Conservation (phyloP, 176 grass and related monocot species). For the Urochloa ruziziensis region DNA sequence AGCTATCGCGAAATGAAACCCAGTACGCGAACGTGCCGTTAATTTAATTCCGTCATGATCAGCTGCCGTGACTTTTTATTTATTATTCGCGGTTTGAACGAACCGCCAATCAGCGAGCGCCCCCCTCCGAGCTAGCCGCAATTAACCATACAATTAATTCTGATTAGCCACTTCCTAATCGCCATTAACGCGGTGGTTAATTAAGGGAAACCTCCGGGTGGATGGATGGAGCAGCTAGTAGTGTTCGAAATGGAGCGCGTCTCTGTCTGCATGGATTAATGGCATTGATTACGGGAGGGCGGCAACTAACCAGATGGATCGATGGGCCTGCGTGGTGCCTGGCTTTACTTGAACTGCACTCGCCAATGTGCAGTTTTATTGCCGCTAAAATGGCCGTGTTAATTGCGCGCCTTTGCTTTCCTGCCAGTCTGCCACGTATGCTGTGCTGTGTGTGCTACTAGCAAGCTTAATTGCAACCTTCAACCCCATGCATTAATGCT, state of each 20-base stretch:
- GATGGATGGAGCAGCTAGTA: too few species aligned
- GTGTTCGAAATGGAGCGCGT: background rate
- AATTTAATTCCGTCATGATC: background rate
- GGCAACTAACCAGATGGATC: conserved; percentile 4
- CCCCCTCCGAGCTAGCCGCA: background rate
- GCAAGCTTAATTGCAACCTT: background rate
- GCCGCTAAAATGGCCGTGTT: background rate
- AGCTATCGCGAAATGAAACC: conserved; percentile 13
- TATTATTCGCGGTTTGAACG: background rate
- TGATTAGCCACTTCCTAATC: background rate
- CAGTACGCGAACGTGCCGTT: conserved; percentile 30
- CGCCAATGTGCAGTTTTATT: background rate
- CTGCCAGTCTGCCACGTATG: conserved; percentile 18
- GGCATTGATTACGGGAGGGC: conserved; percentile 21
- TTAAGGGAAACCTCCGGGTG: background rate
- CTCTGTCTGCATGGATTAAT: conserved; percentile 37
- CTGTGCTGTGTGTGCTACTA: too few species aligned
- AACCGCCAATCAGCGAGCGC: background rate
- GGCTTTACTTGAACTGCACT: conserved; percentile 6
- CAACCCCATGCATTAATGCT: background rate
- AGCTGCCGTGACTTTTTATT: background rate
- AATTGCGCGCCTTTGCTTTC: conserved; percentile 16
- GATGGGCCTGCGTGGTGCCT: background rate
- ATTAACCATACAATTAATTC: background rate
- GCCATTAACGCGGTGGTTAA: background rate